These are phyloP conservation scores for Hagleromyces aurorensis DNA, from an alignment of 805 yeast species.

Conservation along the genomic window DNA sequence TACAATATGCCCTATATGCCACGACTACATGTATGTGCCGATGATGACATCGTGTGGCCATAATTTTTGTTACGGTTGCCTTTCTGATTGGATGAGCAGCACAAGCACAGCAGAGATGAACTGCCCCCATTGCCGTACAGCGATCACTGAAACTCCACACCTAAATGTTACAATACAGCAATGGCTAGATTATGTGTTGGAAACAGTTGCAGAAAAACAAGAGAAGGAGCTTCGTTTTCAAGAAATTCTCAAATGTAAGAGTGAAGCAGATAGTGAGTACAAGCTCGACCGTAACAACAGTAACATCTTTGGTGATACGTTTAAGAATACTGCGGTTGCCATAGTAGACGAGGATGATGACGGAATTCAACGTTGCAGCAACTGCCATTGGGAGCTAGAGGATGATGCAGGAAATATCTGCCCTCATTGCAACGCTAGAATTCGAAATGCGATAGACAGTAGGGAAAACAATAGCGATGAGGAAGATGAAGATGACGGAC, in stretches of 20 bases:
- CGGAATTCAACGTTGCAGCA: constrained; percentile 66
- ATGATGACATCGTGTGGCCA: constrained; percentile 63
- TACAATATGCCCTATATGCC: constrained; percentile 53
- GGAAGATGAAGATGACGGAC: constrained; percentile 1
- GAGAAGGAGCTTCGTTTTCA: constrained; percentile 17
- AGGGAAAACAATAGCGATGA: constrained; percentile 2
- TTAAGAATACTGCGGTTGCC: constrained; percentile 42
- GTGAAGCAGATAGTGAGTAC: constrained; percentile 9
- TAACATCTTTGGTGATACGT: constrained; percentile 41
- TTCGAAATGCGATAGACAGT: constrained; percentile 16
- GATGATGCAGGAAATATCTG: constrained; percentile 49
- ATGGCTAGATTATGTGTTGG: constrained; percentile 35
- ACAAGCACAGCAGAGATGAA: constrained; percentile 36
- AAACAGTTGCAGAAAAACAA: constrained; percentile 27
- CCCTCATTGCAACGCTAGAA: constrained; percentile 55
- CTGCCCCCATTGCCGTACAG: constrained; percentile 64
- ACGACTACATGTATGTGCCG: constrained; percentile 61
- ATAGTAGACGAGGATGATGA: constrained; percentile 51
- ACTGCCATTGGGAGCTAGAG: constrained; percentile 71
- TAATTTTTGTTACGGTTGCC: constrained; percentile 60
- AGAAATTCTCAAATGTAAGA: constrained; percentile 15
- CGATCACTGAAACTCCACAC: constrained; percentile 42
- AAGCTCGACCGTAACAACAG: constrained; percentile 22
- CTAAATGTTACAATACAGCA: constrained; percentile 47
- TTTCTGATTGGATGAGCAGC: constrained; percentile 51